Evolutionary conservation across 2,329 filamentous ascomycete genomes (phyloP), one percentile per base, ranked within the genome.

Genomic region (Calonectria montana): DNA sequence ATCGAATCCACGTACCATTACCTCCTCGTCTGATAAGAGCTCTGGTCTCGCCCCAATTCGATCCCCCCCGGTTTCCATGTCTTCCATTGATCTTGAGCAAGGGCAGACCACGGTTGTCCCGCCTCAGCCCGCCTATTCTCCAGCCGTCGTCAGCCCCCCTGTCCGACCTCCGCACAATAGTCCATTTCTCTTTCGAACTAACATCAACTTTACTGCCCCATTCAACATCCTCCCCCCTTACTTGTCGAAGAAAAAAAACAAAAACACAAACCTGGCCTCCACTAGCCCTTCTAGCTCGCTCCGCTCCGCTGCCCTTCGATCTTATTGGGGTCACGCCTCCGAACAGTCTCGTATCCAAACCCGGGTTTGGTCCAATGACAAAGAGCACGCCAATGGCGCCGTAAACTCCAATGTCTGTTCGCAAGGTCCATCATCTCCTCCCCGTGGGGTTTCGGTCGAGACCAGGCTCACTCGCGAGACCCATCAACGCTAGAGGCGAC

Each of bases 181-280:
- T 67, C 81, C 82, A 21, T 83, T 84, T 43, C 77, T 79, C 48
- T 82, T 84, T 76, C 80, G 81, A 59, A 83, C 81, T n/a, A 77
- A 74, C 21, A 70, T 82, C 72, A 76, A 79, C 67, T 68, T 83
- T 47, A 73, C 71, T 18, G 69, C 77, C 4, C 75, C 80, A 3
- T 75, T 79, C 41, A 68, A 41, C 18, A 66, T 75, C 2, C 35
- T 80, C 1, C 73, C 76, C 4, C 77, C 67, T 21, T 76, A 80
- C 67, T 55, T 65, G 23, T 67, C 67, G 16, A 69, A 61, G 3
- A 75, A 70, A 43, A 74, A 75, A 29, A 39, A 68, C 15, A 66
- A 27, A 15, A 59, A 57, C 2, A 23, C 62, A 18, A 47, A 65
- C 9, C 31, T 63, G 10, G 66, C 71, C 12, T 50, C 37, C 9